These are phyloP conservation scores for Wickerhamiella nectarea DNA, from an alignment of 805 yeast genomes.

Conservation along the genomic window DNA sequence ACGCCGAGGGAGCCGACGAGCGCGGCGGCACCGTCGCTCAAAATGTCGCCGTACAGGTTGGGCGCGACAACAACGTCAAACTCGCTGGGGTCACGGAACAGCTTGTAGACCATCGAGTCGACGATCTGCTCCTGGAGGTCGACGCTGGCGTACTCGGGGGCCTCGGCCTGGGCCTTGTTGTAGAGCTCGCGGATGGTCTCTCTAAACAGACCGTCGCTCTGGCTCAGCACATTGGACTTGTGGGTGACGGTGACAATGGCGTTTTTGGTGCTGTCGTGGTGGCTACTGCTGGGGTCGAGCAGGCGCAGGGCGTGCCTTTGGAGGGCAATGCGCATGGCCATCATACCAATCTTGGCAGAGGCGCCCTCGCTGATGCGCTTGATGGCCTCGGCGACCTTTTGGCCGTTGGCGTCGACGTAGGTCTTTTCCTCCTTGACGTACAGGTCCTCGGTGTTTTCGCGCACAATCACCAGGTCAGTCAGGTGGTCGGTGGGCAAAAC, in stretches of 20 bases:
- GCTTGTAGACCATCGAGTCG: constrained; percentile 96
- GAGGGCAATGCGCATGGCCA: constrained; percentile 84
- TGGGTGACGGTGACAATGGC: constrained; percentile 86
- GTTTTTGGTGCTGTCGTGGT: constrained; percentile 33
- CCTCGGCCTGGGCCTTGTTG: constrained; percentile 24
- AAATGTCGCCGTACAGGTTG: constrained; percentile 91
- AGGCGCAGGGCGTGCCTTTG: constrained; percentile 75
- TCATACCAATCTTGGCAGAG: constrained; percentile 69
- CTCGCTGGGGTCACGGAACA: constrained; percentile 96
- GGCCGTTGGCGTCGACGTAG: constrained; percentile 63
- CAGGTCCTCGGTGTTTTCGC: constrained; percentile 97
- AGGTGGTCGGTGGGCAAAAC: constrained; percentile 77
- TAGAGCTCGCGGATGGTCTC: constrained; percentile 61
- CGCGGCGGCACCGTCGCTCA: constrained; percentile 97
- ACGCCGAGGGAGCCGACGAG: constrained; percentile 95
- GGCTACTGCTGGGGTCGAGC: constrained; percentile 25
- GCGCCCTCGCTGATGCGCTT: constrained; percentile 90
- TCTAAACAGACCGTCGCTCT: constrained; percentile 90
- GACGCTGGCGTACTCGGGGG: constrained; percentile 42
- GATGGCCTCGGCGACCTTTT: constrained; percentile 90
- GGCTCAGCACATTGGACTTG: constrained; percentile 87
- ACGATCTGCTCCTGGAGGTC: constrained; percentile 89
- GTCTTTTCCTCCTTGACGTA: constrained; percentile 87
- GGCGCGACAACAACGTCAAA: constrained; percentile 98
- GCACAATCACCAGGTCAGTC: constrained; percentile 93